Conservation (phyloP, 1,284 basidiomycete genomes). For the Mrakiaceae sp. region DNA sequence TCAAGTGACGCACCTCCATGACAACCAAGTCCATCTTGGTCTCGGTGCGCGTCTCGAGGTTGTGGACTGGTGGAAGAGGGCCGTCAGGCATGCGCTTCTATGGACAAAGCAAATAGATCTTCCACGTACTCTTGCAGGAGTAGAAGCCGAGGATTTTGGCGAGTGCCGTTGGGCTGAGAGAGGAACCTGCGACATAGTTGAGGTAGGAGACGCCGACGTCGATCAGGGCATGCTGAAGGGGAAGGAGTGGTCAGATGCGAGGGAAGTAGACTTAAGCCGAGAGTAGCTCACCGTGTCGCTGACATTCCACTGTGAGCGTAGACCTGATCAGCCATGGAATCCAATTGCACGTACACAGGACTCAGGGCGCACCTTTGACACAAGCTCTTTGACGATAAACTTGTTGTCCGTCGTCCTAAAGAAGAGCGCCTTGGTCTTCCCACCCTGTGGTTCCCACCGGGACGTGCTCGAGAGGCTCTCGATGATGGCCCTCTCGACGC, state of each 20-base stretch:
- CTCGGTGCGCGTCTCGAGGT: conserved; percentile 53
- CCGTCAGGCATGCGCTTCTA: not conserved
- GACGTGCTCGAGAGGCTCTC: conserved; percentile 50
- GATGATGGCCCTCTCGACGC: conserved; percentile 50
- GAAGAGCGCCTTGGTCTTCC: conserved; percentile 49
- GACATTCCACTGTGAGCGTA: conserved; percentile 48
- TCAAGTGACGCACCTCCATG: conserved; percentile 43
- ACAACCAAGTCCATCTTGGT: conserved; percentile 60
- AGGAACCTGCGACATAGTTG: conserved; percentile 55
- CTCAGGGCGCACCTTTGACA: conserved; percentile 42
- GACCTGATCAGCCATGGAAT: too few species aligned
- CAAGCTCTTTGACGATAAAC: conserved; percentile 68
- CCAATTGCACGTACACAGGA: too few species aligned
- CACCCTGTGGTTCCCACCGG: conserved; percentile 54
- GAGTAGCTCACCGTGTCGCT: conserved; percentile 43
- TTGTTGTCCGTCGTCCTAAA: conserved; percentile 64
- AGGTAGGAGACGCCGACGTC: conserved; percentile 66
- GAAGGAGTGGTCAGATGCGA: not conserved
- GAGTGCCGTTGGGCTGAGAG: conserved; percentile 49
- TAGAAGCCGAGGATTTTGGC: conserved; percentile 54
- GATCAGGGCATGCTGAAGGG: conserved; percentile 54
- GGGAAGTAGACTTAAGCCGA: not conserved
- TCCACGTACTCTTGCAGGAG: conserved; percentile 5
- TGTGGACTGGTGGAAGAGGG: conserved; percentile 41
- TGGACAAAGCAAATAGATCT: not conserved